Base-by-base conservation (phyloP, 192 early-diverging fungal species). In the Coemansia sp. region DNA sequence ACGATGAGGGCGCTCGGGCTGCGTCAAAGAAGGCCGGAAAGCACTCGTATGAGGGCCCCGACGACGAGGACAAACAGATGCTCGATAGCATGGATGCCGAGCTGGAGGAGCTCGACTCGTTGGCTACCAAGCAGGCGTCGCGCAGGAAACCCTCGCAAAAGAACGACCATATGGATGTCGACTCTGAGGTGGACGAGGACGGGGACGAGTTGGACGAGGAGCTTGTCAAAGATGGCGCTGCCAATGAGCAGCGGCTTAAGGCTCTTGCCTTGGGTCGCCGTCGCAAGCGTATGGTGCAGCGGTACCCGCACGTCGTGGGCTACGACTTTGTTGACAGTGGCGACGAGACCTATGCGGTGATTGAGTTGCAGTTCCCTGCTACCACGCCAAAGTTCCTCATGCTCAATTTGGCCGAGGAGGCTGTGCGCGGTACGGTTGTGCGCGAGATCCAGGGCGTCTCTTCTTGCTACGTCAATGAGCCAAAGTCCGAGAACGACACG, bases 301-400 rank as follows among this genome's bases (percentile, higher is more conserved):
- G 57, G 2, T 86, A 84, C 62, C 83, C 82, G n/a, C 95, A 89
- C 61, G 86, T 93, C 39, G 80, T 84, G 14, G 72, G 86, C n/a
- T 83, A 83, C 70, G 60, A 71, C 45, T 77, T 73, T 70, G 74
- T 71, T 31, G 79, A 85, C 28, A 59, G 39, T 14, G 76, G 52
- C 16, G 31, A 60, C 1, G 62, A 70, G 58, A 76, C 73, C 25
- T 72, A 59, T 48, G 69, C 67, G 6, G 73, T 82, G 56, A 75
- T 83, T n/a, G 88, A 90, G 63, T 75, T 99, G 83, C 72, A 92
- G 76, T 97, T 97, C 85, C 84, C 92, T 18, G 90, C 94, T 5
- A 85, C 88, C 41, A 93, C 92, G 63, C 90, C 92, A 73, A 99
- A 99, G 83, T 77, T 99, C 70, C 84, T 99, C 43, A 94, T 99